A percentile compares a stretch with the other conserved stretches of the same genome.
phyloP scores from a whole-genome alignment of 768 basidiomycete species.

The Suillus bovinus region DNA sequence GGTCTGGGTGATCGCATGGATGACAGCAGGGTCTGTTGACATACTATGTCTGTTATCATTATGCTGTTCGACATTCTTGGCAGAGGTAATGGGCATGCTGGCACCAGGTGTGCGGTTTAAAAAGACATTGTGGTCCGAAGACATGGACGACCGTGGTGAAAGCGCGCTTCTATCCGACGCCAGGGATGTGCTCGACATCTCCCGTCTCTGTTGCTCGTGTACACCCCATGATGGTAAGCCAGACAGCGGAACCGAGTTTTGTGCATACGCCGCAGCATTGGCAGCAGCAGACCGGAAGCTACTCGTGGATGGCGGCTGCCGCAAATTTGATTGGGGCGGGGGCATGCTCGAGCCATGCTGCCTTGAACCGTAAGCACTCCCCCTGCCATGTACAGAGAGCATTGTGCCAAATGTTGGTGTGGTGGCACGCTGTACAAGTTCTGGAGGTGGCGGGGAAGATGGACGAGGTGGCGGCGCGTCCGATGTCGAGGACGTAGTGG shows the following conservation, averaged over 20 bases:
- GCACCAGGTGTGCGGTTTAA: constrained; percentile 38
- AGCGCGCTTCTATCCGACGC: constrained; percentile 65
- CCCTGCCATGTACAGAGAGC: constrained; percentile 54
- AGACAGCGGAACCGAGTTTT: constrained; percentile 41
- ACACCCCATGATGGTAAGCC: constrained; percentile 50
- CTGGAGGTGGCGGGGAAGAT: constrained; percentile 88
- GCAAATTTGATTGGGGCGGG: constrained; percentile 62
- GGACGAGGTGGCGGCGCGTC: constrained; percentile 83
- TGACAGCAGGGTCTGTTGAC: constrained; percentile 84
- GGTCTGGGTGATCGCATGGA: constrained; percentile 97
- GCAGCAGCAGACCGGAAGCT: constrained; percentile 80
- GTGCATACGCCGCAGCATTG: constrained; percentile 55
- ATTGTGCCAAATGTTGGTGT: constrained; percentile 77
- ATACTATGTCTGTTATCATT: constrained; percentile 32
- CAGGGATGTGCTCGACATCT: constrained; percentile 69
- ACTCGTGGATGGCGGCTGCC: constrained; percentile 74
- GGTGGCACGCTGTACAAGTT: constrained; percentile 90
- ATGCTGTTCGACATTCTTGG: constrained; percentile 31
- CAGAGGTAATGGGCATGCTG: constrained; percentile 45
- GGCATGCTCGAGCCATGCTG: constrained; percentile 78
- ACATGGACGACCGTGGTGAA: constrained; percentile 81
- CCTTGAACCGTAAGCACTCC: constrained; percentile 47
- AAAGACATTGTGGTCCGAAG: constrained; percentile 69
- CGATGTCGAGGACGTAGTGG: constrained; percentile 43
- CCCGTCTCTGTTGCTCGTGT: constrained; percentile 53